Evolutionary conservation across 179 eudicot species (phyloP).

Genomic region (Silene noctiflora): DNA sequence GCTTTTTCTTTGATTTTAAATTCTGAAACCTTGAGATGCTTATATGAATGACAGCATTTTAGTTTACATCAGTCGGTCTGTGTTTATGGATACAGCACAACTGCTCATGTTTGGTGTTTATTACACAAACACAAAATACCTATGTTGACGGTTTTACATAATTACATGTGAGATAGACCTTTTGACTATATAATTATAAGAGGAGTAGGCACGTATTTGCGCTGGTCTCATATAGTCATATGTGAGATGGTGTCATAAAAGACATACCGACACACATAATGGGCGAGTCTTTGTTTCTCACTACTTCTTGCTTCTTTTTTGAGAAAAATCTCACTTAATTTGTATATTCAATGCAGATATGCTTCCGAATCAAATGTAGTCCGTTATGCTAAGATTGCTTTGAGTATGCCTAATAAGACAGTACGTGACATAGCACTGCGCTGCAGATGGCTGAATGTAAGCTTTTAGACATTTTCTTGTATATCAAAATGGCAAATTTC

Average conservation of each 20-base stretch:
- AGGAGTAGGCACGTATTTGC: background rate
- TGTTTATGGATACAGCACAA: background rate
- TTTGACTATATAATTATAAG: no score
- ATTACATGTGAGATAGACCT: no score
- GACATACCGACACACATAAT: background rate
- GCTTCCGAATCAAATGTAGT: slow-evolving; percentile 47
- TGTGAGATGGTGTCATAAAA: background rate
- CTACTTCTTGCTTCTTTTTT: background rate
- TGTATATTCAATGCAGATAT: slow-evolving; percentile 48
- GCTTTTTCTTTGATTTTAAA: background rate
- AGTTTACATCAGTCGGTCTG: background rate
- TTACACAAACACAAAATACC: background rate
- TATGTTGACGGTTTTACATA: background rate
- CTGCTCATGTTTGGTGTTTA: background rate
- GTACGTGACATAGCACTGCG: slow-evolving; percentile 94
- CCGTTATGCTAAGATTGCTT: slow-evolving; percentile 84
- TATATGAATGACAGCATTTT: background rate
- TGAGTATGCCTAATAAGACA: slow-evolving; percentile 71
- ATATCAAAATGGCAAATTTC: slow-evolving; percentile 3
- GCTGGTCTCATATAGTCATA: background rate
- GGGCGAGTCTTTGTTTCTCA: background rate
- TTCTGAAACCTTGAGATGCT: background rate
- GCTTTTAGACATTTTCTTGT: slow-evolving; percentile 23
- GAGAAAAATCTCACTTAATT: background rate
- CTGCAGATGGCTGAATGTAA: slow-evolving; percentile 84